Percentiles rank a stretch among this genome's conserved stretches.
phyloP scores from a whole-genome alignment of 345 rosid species.

The Eucalyptus regnans region DNA sequence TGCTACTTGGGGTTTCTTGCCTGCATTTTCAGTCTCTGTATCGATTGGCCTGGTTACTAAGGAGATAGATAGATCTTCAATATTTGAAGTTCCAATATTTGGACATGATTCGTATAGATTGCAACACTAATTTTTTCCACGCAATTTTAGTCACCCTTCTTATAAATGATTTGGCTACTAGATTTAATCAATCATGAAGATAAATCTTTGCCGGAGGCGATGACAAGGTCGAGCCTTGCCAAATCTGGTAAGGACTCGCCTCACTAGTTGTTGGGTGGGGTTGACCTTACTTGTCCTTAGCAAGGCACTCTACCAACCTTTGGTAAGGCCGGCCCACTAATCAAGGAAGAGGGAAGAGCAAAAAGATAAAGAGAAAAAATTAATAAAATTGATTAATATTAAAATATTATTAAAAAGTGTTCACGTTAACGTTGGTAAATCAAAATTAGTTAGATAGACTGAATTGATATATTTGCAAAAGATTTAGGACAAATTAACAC shows the following conservation, averaged over 20 bases:
- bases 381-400: too few relatives aligned
- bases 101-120: background rate
- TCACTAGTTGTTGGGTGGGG: fast-evolving
- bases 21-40: background rate
- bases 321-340: fast-evolving
- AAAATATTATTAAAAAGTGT: too few relatives aligned
- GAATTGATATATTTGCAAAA: too few relatives aligned
- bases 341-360: background rate
- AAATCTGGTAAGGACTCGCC: fast-evolving
- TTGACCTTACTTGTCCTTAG: fast-evolving
- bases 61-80: background rate
- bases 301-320: too few relatives aligned
- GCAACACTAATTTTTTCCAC: background rate
- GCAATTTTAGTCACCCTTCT: background rate
- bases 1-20: background rate
- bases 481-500: too few relatives aligned
- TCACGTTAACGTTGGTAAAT: fast-evolving
- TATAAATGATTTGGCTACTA: background rate
- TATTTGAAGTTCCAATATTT: too few relatives aligned
- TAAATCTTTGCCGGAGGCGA: background rate
- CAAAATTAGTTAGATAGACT: fast-evolving
- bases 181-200: too few relatives aligned
- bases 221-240: fast-evolving
- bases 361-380: too few relatives aligned
- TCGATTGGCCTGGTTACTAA: background rate